These are phyloP conservation scores for Nakazawaea ishiwadae DNA, from an alignment of 805 yeast species.

Conservation along the genomic window DNA sequence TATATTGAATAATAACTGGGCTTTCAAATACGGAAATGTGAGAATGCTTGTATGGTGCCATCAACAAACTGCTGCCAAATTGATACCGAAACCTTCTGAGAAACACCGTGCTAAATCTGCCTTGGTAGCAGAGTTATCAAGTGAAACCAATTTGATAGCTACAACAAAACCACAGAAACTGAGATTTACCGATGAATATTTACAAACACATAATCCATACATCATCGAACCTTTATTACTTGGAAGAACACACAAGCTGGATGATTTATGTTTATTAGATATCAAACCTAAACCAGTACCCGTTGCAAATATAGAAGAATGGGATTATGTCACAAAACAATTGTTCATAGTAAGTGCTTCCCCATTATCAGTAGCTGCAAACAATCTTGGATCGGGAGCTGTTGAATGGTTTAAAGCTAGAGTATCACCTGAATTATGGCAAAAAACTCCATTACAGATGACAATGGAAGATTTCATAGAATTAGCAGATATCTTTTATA, in stretches of 20 bases:
- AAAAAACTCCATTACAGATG: constrained; percentile 43
- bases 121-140: constrained; percentile 57
- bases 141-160: constrained; percentile 57
- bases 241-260: constrained; percentile 30
- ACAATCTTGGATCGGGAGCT: constrained; percentile 80
- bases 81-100: constrained; percentile 52
- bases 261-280: constrained; percentile 26
- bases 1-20: constrained; percentile 66
- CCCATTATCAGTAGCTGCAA: constrained; percentile 41
- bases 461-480: constrained; percentile 48
- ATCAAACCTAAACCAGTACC: constrained; percentile 17
- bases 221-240: constrained; percentile 25
- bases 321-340: constrained; percentile 65
- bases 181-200: constrained; percentile 16
- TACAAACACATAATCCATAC: constrained; percentile 26
- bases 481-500: constrained; percentile 47
- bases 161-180: constrained; percentile 15
- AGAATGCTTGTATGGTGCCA: constrained; percentile 69
- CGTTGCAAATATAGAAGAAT: constrained; percentile 40
- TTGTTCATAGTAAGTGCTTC: constrained; percentile 44
- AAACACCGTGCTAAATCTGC: constrained; percentile 56
- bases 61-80: constrained; percentile 54
- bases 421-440: constrained; percentile 33
- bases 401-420: constrained; percentile 37
- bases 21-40: constrained; percentile 62